Base-by-base conservation (phyloP, 2,329 filamentous ascomycete species). In the Myriosclerotinia curreyana region DNA sequence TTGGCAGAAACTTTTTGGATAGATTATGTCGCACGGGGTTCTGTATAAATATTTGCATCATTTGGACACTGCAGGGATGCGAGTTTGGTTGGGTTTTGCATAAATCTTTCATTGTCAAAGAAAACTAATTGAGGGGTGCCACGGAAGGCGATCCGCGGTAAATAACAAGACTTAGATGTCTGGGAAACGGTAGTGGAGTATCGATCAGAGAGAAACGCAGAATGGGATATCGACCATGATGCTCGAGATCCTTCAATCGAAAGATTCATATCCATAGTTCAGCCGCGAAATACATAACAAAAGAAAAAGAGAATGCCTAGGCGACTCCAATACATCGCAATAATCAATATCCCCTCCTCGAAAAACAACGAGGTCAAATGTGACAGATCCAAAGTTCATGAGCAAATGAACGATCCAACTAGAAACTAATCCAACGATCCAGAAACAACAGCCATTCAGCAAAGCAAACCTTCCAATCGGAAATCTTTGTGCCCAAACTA, bases 1-100 rank as follows among this genome's bases (percentile, higher is more conserved):
- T 40, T 58, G 58, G 59, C 28, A 58, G 40, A 65, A 52, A 42
- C 15, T 63, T 2, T 65, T 65, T 63, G 52, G 60, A 40, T 65
- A 62, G 22, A n/a, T n/a, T 25, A 28, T 46, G 5, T 36, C 17
- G 20, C 22, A 36, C 28, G 28, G 31, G 1, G 1, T 12, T 58
- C 25, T 25, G 28, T 58, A n/a, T 22, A 17, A 31, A 1, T 11
- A 31, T 25, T 64, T 50, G 53, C 8, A 60, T 40, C 9, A 22
- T 42, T 3, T 22, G 42, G 34, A 38, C 34, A 42, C 40, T 51
- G 20, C 36, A 64, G n/a, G 17, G 8, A 25, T n/a, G 20, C 25
- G 42, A 8, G 28, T 36, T 36, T 36, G n/a, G 42, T 36, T 58
- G 20, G 14, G 42, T 22, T 25, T 36, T 48, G 28, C 31, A 36